Base-by-base conservation (phyloP, 805 yeast genomes). In the Myxozyma nipponensis region DNA sequence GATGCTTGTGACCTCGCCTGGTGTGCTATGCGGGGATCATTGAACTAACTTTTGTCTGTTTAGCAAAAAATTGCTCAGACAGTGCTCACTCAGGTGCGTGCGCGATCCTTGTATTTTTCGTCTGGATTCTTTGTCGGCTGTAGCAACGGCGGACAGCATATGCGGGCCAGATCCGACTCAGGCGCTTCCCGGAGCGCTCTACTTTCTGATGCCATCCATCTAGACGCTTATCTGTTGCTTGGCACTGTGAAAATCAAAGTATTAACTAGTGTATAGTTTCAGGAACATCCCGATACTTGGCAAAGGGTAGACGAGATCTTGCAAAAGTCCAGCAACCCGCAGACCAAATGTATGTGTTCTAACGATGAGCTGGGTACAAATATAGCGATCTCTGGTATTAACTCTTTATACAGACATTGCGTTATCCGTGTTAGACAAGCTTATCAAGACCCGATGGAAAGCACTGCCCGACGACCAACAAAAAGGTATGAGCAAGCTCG, bases 201-300 rank as follows among this genome's bases (percentile, higher is more conserved):
- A n/a, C n/a, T n/a, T n/a, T n/a, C n/a, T n/a, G n/a, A n/a, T n/a
- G n/a, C n/a, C n/a, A n/a, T n/a, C n/a, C n/a, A n/a, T n/a, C n/a
- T n/a, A n/a, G n/a, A n/a, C n/a, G n/a, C n/a, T n/a, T n/a, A n/a
- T n/a, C n/a, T n/a, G n/a, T n/a, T n/a, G n/a, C n/a, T 18, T 9
- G 23, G 15, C 15, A 21, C 40, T 37, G 9, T 37, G 19, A 18
- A 7, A 9, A 37, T 9, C 23, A 37, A 9, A 15, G 23, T 37
- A n/a, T n/a, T n/a, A 28, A 28, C 13, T 7, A 7, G 15, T 18
- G 10, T 35, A n/a, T 22, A 81, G 69, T 90, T 93, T 67, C 96
- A 93, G 69, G 95, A 88, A 56, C 85, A 89, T 67, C 95, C 93
- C 2, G 96, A 91, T 62, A 84, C 97, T 23, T 93, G 99, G 99